Conservation (phyloP, 2,329 filamentous ascomycete species). For the Cercospora janseana region DNA sequence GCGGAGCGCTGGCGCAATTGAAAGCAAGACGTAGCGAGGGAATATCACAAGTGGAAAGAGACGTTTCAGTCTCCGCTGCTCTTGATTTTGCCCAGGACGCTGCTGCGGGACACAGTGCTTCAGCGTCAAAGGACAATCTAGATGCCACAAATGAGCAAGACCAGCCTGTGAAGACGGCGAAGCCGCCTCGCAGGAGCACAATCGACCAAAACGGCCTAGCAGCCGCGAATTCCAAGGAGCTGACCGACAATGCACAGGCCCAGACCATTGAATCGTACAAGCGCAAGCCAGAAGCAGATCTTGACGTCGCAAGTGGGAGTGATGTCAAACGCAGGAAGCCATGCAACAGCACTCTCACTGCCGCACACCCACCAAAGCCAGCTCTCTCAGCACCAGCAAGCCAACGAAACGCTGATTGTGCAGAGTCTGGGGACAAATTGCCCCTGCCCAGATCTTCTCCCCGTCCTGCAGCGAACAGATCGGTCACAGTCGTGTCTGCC, state of each 20-base stretch:
- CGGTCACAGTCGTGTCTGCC: no score
- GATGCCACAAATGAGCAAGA: background rate
- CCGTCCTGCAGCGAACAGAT: no score
- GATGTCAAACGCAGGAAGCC: background rate
- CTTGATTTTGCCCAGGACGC: no score
- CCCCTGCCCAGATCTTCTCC: no score
- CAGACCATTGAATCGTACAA: background rate
- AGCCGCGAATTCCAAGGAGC: background rate
- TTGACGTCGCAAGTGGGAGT: background rate
- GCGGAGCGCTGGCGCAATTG: background rate
- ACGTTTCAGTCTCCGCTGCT: background rate
- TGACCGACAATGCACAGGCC: background rate
- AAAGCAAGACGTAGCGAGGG: background rate
- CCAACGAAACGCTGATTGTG: no score
- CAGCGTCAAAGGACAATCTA: background rate
- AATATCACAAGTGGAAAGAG: background rate
- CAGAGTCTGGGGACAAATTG: no score
- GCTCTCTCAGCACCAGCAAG: background rate
- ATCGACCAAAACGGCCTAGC: background rate
- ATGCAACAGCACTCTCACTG: background rate
- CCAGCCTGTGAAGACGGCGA: background rate
- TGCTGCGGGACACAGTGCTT: background rate
- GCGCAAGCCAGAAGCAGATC: background rate
- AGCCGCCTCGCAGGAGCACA: background rate
- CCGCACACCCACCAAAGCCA: background rate